Conservation (phyloP, 1,284 basidiomycete genomes). For the Ustilago crameri region DNA sequence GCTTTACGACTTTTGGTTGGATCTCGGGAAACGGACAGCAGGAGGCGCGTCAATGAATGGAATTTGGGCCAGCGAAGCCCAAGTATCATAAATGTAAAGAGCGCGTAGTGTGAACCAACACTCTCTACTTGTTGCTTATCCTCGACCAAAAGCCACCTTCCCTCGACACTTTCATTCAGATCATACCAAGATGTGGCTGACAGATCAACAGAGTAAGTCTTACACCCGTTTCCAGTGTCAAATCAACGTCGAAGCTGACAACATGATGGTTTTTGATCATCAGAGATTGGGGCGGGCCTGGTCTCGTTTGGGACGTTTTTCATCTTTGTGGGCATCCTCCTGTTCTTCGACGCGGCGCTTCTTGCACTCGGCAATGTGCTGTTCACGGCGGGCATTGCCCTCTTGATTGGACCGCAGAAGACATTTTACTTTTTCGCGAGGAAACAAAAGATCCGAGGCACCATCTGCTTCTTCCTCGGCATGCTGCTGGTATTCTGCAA, state of each 20-base stretch:
- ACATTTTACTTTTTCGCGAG: slow-evolving; percentile 98
- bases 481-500: slow-evolving; percentile 79
- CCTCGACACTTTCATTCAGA: neutral
- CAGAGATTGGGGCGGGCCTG: slow-evolving; percentile 78
- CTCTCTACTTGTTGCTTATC: slow-evolving; percentile 1
- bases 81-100: no score
- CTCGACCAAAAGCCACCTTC: slow-evolving; percentile 15
- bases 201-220: slow-evolving; percentile 67
- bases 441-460: slow-evolving; percentile 94
- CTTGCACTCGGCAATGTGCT: slow-evolving; percentile 87
- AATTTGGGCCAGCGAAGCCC: no score
- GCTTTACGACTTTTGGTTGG: neutral
- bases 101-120: slow-evolving; percentile 1
- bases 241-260: neutral
- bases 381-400: slow-evolving; percentile 66
- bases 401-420: slow-evolving; percentile 72
- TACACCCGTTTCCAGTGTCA: neutral
- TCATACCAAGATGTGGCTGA: slow-evolving; percentile 65
- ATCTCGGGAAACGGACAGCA: slow-evolving; percentile 6
- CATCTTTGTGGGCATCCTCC: slow-evolving; percentile 92
- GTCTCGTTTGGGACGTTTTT: slow-evolving; percentile 97
- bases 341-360: slow-evolving; percentile 97
- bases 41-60: neutral
- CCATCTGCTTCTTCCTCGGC: slow-evolving; percentile 67
- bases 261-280: neutral